Conservation (phyloP, 2,329 filamentous ascomycete genomes). For the Alternaria sp. region DNA sequence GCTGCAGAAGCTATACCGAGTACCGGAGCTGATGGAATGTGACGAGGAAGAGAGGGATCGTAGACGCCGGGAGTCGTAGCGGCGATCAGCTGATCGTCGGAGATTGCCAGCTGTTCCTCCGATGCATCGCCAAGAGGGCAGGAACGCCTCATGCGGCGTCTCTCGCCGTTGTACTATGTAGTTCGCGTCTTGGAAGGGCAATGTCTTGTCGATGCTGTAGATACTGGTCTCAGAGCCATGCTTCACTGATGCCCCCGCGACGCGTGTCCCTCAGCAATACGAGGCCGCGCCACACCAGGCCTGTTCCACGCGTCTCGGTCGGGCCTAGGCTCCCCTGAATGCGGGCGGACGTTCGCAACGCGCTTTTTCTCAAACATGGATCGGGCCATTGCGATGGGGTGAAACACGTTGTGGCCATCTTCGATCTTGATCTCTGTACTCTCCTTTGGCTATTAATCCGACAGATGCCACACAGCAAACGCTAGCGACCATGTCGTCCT, state of each 20-base stretch:
- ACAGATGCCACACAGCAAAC: conserved; percentile 13
- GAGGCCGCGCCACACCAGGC: conserved; percentile 11
- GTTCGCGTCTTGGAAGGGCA: background rate
- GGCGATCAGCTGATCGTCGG: background rate
- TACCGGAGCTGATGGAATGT: background rate
- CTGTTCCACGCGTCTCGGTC: conserved; percentile 2
- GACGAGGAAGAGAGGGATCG: background rate
- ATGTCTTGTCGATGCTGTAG: background rate
- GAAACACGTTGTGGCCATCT: background rate
- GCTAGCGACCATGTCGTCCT: conserved; percentile 34
- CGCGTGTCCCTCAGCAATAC: conserved; percentile 11
- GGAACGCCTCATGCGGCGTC: background rate
- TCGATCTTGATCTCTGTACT: background rate
- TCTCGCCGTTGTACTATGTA: background rate
- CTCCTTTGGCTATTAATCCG: background rate
- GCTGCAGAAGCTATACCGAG: background rate
- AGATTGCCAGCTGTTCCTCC: background rate
- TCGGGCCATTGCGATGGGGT: conserved; percentile 8
- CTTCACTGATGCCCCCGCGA: background rate
- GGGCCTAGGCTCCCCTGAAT: conserved; percentile 19
- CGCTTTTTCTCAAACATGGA: background rate
- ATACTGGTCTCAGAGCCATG: background rate
- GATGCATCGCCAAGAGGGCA: background rate
- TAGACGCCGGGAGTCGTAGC: background rate
- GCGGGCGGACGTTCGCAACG: conserved; percentile 2